Evolutionary conservation across 306 rosid genomes (phyloP).

Genomic region (Gastrolobium villosum): DNA sequence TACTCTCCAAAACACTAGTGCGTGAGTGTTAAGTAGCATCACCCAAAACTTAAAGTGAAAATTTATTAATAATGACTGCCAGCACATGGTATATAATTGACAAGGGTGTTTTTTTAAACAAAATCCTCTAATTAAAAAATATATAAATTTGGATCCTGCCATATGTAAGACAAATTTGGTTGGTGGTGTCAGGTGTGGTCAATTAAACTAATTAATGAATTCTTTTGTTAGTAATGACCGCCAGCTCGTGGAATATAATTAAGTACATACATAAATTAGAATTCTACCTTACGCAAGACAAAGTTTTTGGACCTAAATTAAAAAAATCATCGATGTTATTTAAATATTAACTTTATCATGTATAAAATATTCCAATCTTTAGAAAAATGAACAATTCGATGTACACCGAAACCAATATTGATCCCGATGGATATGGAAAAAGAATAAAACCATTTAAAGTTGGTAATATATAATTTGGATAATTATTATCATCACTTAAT

Average conservation of each 20-base stretch:
- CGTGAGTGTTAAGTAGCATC: too few species aligned
- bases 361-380: background rate
- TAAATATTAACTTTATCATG: background rate
- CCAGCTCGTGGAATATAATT: background rate
- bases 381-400: background rate
- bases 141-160: background rate
- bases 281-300: background rate
- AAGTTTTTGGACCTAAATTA: background rate
- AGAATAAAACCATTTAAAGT: background rate
- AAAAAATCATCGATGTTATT: background rate
- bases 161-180: conserved; percentile 15
- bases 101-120: background rate
- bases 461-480: too few species aligned
- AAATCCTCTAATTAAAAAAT: background rate
- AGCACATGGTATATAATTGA: too few species aligned
- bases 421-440: background rate
- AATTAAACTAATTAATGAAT: background rate
- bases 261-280: background rate
- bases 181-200: conserved; percentile 19
- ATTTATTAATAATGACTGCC: too few species aligned
- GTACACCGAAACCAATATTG: background rate
- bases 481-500: too few species aligned
- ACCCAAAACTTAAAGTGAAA: too few species aligned
- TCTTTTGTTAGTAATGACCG: conserved; percentile 9
- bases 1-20: too few species aligned